Conservation (phyloP, 352 stramenopile genomes). For the Plasmopara viticola region DNA sequence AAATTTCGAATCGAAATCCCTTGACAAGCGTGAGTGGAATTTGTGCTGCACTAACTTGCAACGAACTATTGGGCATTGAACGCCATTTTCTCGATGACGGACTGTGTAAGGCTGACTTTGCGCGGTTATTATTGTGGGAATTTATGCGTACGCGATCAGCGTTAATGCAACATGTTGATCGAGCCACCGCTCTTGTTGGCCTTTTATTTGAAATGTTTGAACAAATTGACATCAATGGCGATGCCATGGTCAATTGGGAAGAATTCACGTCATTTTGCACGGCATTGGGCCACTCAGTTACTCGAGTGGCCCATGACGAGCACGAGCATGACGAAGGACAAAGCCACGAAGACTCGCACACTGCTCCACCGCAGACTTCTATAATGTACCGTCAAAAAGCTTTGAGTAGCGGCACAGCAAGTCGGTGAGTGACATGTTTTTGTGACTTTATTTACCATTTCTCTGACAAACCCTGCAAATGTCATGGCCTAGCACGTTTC, state of each 20-base stretch:
- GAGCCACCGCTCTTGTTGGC: slow-evolving; percentile 32
- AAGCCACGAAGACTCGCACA: slow-evolving; percentile 10
- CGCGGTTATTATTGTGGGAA: slow-evolving; percentile 38
- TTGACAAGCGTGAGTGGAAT: slow-evolving; percentile 55
- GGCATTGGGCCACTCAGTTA: slow-evolving; percentile 50
- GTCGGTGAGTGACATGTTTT: slow-evolving; percentile 2
- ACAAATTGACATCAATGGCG: slow-evolving; percentile 81
- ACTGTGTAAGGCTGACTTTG: slow-evolving; percentile 44
- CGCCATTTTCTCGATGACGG: slow-evolving; percentile 35
- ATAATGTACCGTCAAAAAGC: slow-evolving; percentile 25
- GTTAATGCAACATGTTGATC: slow-evolving; percentile 26
- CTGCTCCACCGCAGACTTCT: slow-evolving; percentile 14
- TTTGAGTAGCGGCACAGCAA: slow-evolving; percentile 12
- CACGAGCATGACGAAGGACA: slow-evolving; percentile 23
- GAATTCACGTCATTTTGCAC: slow-evolving; percentile 84
- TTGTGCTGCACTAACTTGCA: slow-evolving; percentile 49
- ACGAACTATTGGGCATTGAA: slow-evolving; percentile 56
- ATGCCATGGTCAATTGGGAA: slow-evolving; percentile 72
- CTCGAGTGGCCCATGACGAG: slow-evolving; percentile 19
- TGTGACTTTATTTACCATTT: neutral
- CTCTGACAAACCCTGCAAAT: neutral
- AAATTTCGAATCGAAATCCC: slow-evolving; percentile 54
- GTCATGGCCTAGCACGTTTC: slow-evolving; percentile 35
- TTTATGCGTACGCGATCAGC: slow-evolving; percentile 39
- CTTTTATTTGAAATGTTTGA: slow-evolving; percentile 73